Base-by-base conservation (phyloP, 2,329 filamentous ascomycete species). In the Aspergillus sp. region DNA sequence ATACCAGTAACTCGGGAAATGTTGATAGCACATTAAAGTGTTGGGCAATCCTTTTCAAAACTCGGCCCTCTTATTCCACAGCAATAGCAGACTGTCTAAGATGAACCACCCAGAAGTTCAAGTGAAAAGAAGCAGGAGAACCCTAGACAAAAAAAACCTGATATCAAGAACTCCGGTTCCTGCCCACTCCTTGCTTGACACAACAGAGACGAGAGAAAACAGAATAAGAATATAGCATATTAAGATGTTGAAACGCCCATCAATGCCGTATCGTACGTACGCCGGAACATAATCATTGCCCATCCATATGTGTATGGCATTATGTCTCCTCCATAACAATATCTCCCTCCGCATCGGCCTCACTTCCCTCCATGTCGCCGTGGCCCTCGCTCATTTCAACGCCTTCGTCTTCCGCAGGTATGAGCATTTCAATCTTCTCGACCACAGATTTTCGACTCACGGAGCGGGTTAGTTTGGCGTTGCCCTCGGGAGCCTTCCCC, bases 291-390 rank as follows among this genome's bases (percentile, higher is more conserved):
- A n/a, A 54, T 57, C 41, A 53, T 51, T 47, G 54, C 50, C 54
- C 43, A 23, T 55, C 31, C 38, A 41, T 13, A 41, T 41, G 15
- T 13, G 34, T 23, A 54, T 8, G 49, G 53, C 22, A 59, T 74
- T 63, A 75, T 65, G 67, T 66, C 57, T 71, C 69, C 71, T 71
- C 69, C 73, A 75, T 75, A 50, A 72, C 69, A 41, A 66, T 67
- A 57, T 75, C 71, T 1, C 67, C 67, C 47, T 75, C 73, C 3
- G 68, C 68, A 50, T 75, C 73, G 15, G 64, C 65, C 41, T 75
- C 73, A 11, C 66, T 66, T 7, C 69, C 72, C 46, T 72, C 70
- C 7, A 64, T 57, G 25, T 66, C 59, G 28, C 59, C 41, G 41
- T 66, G 61, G 23, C 49, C 58, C 25, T 65, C 64, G 38, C 62